Evolutionary conservation across 306 rosid species (phyloP).

Genomic region (Herpetospermum pedunculosum): DNA sequence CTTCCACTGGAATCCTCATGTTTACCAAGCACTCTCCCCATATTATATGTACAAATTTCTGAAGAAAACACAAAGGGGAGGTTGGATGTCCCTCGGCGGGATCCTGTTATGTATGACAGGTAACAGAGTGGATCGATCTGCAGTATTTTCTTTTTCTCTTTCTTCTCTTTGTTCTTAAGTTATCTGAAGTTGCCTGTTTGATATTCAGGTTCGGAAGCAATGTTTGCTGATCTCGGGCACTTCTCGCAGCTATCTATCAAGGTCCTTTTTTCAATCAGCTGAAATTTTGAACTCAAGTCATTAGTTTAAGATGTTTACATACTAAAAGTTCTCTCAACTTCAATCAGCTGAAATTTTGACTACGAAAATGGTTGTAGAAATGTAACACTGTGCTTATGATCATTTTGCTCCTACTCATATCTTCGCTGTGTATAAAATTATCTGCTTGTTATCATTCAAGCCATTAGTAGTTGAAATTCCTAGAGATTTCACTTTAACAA

Average conservation of each 20-base stretch:
- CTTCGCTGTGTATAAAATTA: background rate
- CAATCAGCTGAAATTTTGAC: background rate
- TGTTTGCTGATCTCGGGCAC: conserved; percentile 96
- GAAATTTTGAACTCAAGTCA: background rate
- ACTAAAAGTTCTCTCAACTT: background rate
- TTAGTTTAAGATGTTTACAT: background rate
- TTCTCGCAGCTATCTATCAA: conserved; percentile 39
- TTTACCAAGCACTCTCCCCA: conserved; percentile 85
- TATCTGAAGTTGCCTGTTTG: conserved; percentile 13
- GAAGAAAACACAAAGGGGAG: conserved; percentile 65
- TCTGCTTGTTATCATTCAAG: background rate
- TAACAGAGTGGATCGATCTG: conserved; percentile 17
- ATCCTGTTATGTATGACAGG: conserved; percentile 85
- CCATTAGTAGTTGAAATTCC: background rate
- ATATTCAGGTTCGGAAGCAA: conserved; percentile 89
- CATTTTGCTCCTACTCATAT: background rate
- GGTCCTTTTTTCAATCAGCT: conserved; percentile 6
- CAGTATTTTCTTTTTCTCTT: background rate
- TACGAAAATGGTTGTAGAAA: background rate
- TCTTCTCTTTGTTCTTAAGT: background rate
- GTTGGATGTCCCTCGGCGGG: conserved; percentile 97
- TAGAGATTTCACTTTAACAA: background rate
- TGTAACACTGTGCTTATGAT: background rate
- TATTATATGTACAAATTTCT: conserved; percentile 85
- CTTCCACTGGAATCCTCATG: conserved; percentile 78